These are phyloP conservation scores for Anisodus tanguticus DNA, from an alignment of 257 asterid species.

Conservation along the genomic window DNA sequence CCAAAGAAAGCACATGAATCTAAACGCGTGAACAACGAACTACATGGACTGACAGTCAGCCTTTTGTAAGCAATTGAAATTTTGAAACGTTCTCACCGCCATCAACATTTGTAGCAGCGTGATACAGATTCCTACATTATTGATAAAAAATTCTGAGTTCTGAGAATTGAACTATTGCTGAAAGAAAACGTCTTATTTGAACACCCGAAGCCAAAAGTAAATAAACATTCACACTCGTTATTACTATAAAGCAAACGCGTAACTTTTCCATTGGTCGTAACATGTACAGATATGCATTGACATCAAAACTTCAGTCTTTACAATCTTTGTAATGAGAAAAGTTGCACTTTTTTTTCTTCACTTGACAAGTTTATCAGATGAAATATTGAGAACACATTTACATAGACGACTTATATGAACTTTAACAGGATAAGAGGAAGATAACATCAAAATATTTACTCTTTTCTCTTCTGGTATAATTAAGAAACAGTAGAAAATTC, in stretches of 20 bases:
- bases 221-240: background rate
- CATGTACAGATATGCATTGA: background rate
- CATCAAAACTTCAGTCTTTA: background rate
- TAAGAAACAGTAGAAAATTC: background rate
- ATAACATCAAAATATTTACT: background rate
- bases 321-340: background rate
- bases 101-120: no score
- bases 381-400: no score
- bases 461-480: background rate
- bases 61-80: background rate
- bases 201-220: no score
- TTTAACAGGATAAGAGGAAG: background rate
- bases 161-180: no score
- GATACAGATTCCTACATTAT: no score
- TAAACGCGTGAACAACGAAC: conserved; percentile 13
- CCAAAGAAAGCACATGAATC: conserved; percentile 3
- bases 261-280: background rate
- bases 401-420: background rate
- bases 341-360: background rate
- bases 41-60: background rate
- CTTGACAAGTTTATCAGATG: background rate
- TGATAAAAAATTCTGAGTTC: background rate
- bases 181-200: no score
- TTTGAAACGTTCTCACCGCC: conserved; percentile 19
- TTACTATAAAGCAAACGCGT: background rate